Percentiles rank a stretch among this genome's conserved stretches.
These are phyloP conservation scores for Oryza rufipogon DNA, from an alignment of 176 grass and related monocot genomes.

Conservation along the genomic window DNA sequence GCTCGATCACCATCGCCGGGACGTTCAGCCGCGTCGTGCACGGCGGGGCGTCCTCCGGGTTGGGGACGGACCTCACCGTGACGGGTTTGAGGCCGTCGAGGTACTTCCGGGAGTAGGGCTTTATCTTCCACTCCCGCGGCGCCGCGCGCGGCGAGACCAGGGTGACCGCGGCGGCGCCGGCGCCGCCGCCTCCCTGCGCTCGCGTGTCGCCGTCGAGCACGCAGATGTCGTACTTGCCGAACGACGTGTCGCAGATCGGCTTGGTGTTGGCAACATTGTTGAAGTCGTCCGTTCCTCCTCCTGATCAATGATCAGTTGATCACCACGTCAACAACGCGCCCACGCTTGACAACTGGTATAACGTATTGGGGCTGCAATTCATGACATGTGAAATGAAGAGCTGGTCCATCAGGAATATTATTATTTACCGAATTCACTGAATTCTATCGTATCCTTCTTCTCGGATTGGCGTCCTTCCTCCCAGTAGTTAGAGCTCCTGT, in stretches of 20 bases:
- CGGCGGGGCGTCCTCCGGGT: constrained; percentile 21
- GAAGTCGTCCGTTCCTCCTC: constrained; percentile 42
- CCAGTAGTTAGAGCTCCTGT: constrained; percentile 35
- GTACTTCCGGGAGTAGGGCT: constrained; percentile 71
- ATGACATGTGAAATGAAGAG: background rate
- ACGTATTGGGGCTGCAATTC: background rate
- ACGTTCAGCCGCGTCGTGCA: constrained; percentile 43
- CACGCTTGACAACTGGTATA: background rate
- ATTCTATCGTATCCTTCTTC: constrained; percentile 7
- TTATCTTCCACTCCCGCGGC: constrained; percentile 54
- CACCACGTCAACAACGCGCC: background rate
- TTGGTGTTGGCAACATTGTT: constrained; percentile 37
- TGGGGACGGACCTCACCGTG: constrained; percentile 41
- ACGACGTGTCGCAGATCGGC: constrained; percentile 56
- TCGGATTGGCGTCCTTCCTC: background rate
- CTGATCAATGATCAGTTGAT: constrained; percentile 4
- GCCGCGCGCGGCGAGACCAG: constrained; percentile 37
- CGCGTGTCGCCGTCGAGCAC: constrained; percentile 52
- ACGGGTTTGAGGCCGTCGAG: constrained; percentile 52
- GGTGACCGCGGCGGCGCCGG: constrained; percentile 14
- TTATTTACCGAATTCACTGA: constrained; percentile 28
- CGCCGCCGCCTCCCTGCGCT: background rate
- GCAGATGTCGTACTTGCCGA: constrained; percentile 66
- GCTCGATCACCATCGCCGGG: constrained; percentile 64
- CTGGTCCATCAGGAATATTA: background rate